A percentile compares a stretch with the other conserved stretches of the same genome.
phyloP scores from a whole-genome alignment of 1,139 yeast genomes.

The Nakaseomyces sp. region DNA sequence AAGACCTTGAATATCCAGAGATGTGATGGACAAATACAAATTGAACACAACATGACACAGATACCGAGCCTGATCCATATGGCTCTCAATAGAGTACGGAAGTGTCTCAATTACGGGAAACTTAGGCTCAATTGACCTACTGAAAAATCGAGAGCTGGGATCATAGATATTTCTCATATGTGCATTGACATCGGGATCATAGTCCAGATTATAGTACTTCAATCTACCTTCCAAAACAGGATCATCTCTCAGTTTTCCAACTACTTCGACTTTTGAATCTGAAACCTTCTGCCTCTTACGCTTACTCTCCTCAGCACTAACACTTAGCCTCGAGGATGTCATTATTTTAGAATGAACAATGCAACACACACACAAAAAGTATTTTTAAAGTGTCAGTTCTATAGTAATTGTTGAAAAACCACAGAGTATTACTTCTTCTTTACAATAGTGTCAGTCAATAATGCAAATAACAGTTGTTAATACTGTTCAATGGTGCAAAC shows the following conservation, averaged over 20 bases:
- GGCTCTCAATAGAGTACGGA: slow-evolving; percentile 70
- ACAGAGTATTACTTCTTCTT: too few species aligned
- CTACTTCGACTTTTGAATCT: slow-evolving; percentile 11
- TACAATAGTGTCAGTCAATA: too few species aligned
- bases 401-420: too few species aligned
- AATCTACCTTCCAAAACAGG: slow-evolving; percentile 32
- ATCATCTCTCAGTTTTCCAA: slow-evolving; percentile 14
- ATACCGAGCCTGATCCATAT: slow-evolving; percentile 63
- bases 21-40: slow-evolving; percentile 66
- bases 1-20: slow-evolving; percentile 69
- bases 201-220: slow-evolving; percentile 47
- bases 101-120: slow-evolving; percentile 52
- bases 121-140: slow-evolving; percentile 45
- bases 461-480: too few species aligned
- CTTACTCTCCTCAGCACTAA: slow-evolving; percentile 18
- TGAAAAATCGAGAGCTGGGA: slow-evolving; percentile 47
- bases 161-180: slow-evolving; percentile 39
- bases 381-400: too few species aligned
- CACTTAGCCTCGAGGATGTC: slow-evolving; percentile 10
- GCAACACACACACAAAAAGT: background rate
- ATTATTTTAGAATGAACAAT: too few species aligned
- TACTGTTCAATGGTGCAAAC: too few species aligned
- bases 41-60: slow-evolving; percentile 72
- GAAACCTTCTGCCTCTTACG: slow-evolving; percentile 16
- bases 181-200: slow-evolving; percentile 42